phyloP scores from a whole-genome alignment of 768 basidiomycete genomes.

The Lactarius trivialis region DNA sequence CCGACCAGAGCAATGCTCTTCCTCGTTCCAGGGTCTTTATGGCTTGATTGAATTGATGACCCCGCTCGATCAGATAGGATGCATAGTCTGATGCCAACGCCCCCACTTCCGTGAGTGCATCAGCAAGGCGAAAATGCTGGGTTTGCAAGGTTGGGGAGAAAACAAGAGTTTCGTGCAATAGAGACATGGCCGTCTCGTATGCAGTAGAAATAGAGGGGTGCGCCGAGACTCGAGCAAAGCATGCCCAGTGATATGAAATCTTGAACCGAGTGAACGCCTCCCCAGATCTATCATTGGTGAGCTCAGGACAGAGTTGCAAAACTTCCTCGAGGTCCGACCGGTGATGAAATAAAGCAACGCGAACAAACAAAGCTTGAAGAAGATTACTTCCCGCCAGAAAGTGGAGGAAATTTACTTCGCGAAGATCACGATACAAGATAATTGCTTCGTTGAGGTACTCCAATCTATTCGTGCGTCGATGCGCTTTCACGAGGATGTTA shows the following conservation, averaged over 20 bases:
- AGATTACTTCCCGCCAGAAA: background rate
- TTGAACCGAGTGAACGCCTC: background rate
- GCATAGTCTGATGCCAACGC: background rate
- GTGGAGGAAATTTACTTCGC: no score
- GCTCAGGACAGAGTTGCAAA: background rate
- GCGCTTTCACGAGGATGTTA: background rate
- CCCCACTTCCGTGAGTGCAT: no score
- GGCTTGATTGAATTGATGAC: background rate
- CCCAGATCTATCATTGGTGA: background rate
- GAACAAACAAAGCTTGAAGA: background rate
- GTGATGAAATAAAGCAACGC: no score
- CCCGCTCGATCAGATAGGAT: background rate
- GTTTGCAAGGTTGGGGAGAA: background rate
- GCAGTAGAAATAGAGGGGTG: background rate
- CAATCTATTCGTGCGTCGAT: background rate
- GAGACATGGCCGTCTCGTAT: background rate
- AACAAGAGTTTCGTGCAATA: background rate
- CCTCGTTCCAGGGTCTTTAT: constrained; percentile 4
- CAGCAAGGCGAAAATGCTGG: background rate
- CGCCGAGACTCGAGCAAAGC: background rate
- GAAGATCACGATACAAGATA: background rate
- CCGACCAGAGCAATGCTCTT: constrained; percentile 2
- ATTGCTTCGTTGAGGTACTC: background rate
- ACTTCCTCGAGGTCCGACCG: background rate
- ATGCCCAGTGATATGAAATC: background rate